phyloP scores from a whole-genome alignment of 2,329 filamentous ascomycete species.

The Colletotrichum tabaci region DNA sequence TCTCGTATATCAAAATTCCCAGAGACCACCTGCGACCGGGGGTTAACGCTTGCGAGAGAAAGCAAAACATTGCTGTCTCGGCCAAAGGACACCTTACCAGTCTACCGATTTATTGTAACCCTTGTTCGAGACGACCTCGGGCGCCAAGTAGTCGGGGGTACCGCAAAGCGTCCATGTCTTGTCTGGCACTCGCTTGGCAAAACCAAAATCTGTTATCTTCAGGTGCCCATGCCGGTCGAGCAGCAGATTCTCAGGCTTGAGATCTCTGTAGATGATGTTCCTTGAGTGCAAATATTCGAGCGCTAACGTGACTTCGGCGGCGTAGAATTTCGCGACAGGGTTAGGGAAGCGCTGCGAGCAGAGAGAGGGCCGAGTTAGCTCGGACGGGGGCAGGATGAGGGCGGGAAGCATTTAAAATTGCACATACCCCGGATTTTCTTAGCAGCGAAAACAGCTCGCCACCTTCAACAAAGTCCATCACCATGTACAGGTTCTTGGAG shows the following conservation, averaged over 20 bases:
- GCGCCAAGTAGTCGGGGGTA: constrained; percentile 96
- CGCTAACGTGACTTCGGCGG: constrained; percentile 94
- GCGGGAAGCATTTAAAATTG: background rate
- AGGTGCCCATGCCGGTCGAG: constrained; percentile 94
- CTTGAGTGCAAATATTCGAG: constrained; percentile 95
- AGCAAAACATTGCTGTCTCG: background rate
- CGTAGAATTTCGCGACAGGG: constrained; percentile 98
- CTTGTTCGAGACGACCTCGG: constrained; percentile 98
- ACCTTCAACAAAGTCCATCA: constrained; percentile 99
- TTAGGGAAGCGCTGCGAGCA: constrained; percentile 91
- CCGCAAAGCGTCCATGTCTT: constrained; percentile 99
- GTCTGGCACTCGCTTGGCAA: constrained; percentile 97
- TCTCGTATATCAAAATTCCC: constrained; percentile 98
- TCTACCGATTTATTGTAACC: constrained; percentile 99
- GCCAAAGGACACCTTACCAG: constrained; percentile 76
- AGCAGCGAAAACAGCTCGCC: constrained; percentile 97
- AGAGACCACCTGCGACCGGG: constrained; percentile 86
- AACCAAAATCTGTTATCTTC: constrained; percentile 98
- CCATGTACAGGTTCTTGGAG: constrained; percentile 97
- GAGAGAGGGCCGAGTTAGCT: constrained; percentile 42
- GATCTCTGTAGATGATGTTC: constrained; percentile 97
- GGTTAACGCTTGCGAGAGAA: constrained; percentile 31
- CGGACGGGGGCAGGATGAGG: constrained; percentile 1
- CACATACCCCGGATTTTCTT: constrained; percentile 87
- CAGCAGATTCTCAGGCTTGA: constrained; percentile 95